Percentiles rank a stretch among this genome's conserved stretches.
phyloP scores from a whole-genome alignment of 2,329 filamentous ascomycete genomes.

The Fusarium piperis region DNA sequence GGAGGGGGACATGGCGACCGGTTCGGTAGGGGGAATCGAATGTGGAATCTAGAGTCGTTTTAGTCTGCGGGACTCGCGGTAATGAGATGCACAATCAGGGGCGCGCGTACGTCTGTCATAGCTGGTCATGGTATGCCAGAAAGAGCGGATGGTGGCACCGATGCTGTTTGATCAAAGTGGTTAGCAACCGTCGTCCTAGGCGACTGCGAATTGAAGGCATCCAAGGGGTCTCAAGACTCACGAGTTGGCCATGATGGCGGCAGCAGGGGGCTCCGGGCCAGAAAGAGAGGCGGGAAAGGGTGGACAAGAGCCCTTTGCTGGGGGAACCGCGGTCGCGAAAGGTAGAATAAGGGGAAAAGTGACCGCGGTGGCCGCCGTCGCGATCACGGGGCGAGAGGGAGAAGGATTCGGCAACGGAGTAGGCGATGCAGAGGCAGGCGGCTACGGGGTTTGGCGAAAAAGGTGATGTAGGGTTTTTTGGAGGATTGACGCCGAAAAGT shows the following conservation, averaged over 20 bases:
- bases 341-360: constrained; percentile 18
- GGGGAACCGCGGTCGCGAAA: constrained; percentile 18
- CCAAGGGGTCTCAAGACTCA: constrained; percentile 30
- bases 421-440: constrained; percentile 13
- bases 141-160: constrained; percentile 80
- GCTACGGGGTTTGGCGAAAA: background rate
- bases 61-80: constrained; percentile 17
- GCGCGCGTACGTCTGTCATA: constrained; percentile 70
- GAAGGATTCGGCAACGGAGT: constrained; percentile 1
- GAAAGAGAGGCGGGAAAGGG: constrained; percentile 25
- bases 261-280: constrained; percentile 33
- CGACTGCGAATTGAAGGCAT: background rate
- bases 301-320: constrained; percentile 27
- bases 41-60: constrained; percentile 75
- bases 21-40: constrained; percentile 94
- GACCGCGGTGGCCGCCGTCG: constrained; percentile 12
- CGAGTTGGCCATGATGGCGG: constrained; percentile 45
- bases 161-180: constrained; percentile 57
- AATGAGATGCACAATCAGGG: background rate
- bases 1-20: constrained; percentile 88
- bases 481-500: constrained; percentile 33
- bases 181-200: constrained; percentile 27
- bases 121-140: constrained; percentile 93
- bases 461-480: constrained; percentile 24
- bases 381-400: constrained; percentile 28